Conservation (phyloP, 306 rosid species). For the Prunus fruticosa region DNA sequence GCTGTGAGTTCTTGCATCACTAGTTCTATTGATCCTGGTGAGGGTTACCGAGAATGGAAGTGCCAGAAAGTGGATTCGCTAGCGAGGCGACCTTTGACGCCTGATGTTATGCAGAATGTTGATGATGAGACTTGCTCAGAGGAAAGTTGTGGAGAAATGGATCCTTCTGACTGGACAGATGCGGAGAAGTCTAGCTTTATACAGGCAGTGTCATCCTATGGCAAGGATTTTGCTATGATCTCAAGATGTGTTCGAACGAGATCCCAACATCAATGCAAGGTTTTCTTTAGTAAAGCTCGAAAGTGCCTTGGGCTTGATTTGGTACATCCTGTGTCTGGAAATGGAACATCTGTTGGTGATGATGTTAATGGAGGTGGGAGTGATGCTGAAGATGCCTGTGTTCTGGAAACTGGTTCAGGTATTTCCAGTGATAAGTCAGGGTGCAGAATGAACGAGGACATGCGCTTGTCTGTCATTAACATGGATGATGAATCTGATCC, state of each 20-base stretch:
- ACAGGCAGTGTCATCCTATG: constrained; percentile 81
- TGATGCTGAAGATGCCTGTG: constrained; percentile 71
- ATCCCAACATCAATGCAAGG: constrained; percentile 83
- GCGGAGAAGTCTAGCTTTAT: constrained; percentile 75
- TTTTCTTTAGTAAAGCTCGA: constrained; percentile 89
- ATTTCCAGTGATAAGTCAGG: constrained; percentile 53
- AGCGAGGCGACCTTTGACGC: constrained; percentile 30
- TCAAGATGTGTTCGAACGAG: constrained; percentile 68
- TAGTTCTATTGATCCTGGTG: constrained; percentile 64
- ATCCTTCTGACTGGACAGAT: constrained; percentile 82
- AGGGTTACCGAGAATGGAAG: constrained; percentile 50
- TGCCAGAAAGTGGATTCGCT: constrained; percentile 40
- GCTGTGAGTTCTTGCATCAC: constrained; percentile 83
- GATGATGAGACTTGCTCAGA: constrained; percentile 89
- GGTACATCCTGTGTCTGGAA: constrained; percentile 43
- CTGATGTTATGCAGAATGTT: constrained; percentile 44
- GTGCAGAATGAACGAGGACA: constrained; percentile 51
- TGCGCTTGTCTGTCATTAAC: constrained; percentile 37
- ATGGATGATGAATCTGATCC: constrained; percentile 45
- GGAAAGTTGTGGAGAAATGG: constrained; percentile 91
- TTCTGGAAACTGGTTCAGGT: constrained; percentile 52
- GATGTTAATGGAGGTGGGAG: constrained; percentile 69
- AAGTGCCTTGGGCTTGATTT: constrained; percentile 84
- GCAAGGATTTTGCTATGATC: constrained; percentile 69
- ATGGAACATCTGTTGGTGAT: constrained; percentile 50